Percentiles rank a stretch among this genome's conserved stretches.
Evolutionary conservation across 805 yeast genomes (phyloP).

Genomic region (Candida schatavii): DNA sequence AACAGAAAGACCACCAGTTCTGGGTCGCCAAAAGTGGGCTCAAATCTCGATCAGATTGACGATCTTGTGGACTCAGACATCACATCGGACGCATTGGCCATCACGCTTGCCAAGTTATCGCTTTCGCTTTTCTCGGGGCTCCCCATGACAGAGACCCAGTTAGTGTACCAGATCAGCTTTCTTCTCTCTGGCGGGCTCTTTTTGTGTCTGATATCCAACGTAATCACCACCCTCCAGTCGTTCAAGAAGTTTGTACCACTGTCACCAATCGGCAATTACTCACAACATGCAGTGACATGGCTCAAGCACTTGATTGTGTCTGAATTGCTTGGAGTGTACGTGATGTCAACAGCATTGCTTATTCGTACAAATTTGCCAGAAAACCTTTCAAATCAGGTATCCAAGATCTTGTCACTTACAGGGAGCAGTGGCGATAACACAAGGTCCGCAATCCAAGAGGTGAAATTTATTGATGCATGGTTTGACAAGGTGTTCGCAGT

Average conservation of each 20-base stretch:
- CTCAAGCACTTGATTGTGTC: slow-evolving; percentile 36
- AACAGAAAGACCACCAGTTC: neutral
- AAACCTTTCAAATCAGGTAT: slow-evolving; percentile 39
- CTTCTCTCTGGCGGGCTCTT: slow-evolving; percentile 58
- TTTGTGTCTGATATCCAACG: slow-evolving; percentile 63
- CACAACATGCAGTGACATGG: slow-evolving; percentile 25
- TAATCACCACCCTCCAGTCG: slow-evolving; percentile 57
- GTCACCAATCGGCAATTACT: slow-evolving; percentile 11
- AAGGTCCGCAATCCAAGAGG: slow-evolving; percentile 28
- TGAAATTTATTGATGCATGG: slow-evolving; percentile 49
- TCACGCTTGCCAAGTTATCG: slow-evolving; percentile 43
- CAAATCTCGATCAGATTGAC: slow-evolving; percentile 4
- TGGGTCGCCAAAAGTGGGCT: slow-evolving; percentile 3
- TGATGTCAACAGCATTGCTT: slow-evolving; percentile 49
- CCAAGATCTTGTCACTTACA: slow-evolving; percentile 35
- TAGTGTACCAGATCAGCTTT: slow-evolving; percentile 47
- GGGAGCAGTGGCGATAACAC: slow-evolving; percentile 21
- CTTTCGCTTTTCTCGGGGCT: slow-evolving; percentile 19
- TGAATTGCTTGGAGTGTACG: slow-evolving; percentile 50
- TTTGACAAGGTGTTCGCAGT: slow-evolving; percentile 51
- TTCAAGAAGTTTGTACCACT: slow-evolving; percentile 33
- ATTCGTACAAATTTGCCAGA: slow-evolving; percentile 48
- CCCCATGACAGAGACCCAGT: slow-evolving; percentile 35
- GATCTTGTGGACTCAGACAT: slow-evolving; percentile 10
- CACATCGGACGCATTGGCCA: slow-evolving; percentile 45